Evolutionary conservation across 140 eudicot genomes (phyloP), one percentile per base, ranked within the genome.

Genomic region (Anethum foeniculum): DNA sequence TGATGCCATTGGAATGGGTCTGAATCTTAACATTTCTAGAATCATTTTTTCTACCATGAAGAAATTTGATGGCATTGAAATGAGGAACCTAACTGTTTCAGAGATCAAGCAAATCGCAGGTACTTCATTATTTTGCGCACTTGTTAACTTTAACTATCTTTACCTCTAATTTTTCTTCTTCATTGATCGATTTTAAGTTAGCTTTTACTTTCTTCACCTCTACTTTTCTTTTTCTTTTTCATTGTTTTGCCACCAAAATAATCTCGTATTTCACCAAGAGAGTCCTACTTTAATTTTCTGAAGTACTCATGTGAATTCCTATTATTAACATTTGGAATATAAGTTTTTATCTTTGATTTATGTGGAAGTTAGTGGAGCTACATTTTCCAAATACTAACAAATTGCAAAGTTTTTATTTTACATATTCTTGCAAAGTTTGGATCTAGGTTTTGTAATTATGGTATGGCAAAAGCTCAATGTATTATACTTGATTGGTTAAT

Each of bases 1-100:
- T 85, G 99, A 95, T 87, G 99, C 99, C 80, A 88, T 95, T 84
- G 99, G 99, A 80, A 95, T 95, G 99, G 99, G 99, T 77, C 97
- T 95, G 80, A 95, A 95, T 85, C 93, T 95, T 19, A 95, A 95
- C 75, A 95, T 95, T 79, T 92, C 97, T 49, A 90, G 99, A 87
- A 89, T 95, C 60, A 89, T 95, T 69, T 95, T 95, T 83, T 92
- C 99, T 6, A 90, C 90, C 30, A 72, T 95, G 86, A 80, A 82
- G 80, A 95, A 95, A 80, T 95, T 92, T 85, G 99, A 95, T 86
- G 99, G 99, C 60, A 16, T 84, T 25, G 92, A 88, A 83, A 82
- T 78, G 86, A 92, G 97, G 43, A 86, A 91, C 19, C 97, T 95
- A 58, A 64, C 97, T 76, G 91, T 95, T 71, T 83, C 99, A 0